Evolutionary conservation across 257 asterid species (phyloP), one percentile per base, ranked within the genome.

Genomic region (Petrea volubilis): DNA sequence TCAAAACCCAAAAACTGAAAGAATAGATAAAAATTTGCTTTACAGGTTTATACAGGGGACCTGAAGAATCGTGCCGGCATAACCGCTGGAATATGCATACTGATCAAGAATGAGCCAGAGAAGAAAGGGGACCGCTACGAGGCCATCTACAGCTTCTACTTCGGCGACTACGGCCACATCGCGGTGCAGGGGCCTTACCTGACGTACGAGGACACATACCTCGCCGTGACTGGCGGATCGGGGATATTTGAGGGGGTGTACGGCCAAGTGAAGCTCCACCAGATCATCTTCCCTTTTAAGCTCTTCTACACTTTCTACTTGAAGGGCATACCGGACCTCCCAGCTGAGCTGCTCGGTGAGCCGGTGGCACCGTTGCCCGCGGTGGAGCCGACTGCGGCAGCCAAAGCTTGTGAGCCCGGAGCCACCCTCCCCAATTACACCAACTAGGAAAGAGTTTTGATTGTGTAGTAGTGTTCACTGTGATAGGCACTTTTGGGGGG

Each of bases 151-250:
- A 93, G 98, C 65, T 89, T 94, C 82, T 85, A 94, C 83, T 89
- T 94, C 81, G 98, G 97, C 0, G 96, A 91, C 28, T 94, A 94
- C 66, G 97, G 98, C 20, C 97, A 91, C 75, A 82, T 94, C 58
- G 77, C 97, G 7, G 97, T 91, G 70, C 98, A 94, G 78, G 98
- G 98, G 13, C 80, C 82, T 34, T 94, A 94, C 59, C 40, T 94
- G 58, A 94, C 98, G 7, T 91, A 91, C 78, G 88, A 84, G 80
- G 98, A 91, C 76, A 82, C 89, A 15, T 83, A 80, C 40, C 90
- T 94, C 7, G 93, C 96, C 29, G 95, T 94, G 58, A 94, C 95
- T 11, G 98, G 98, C n/a, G 98, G 97, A 43, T 91, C 98, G 15
- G 98, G 98, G 14, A 77, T 94, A 27, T 94, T 94, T 79, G 90